A percentile compares a stretch with the other conserved stretches of the same genome.
These are phyloP conservation scores for Magnusiomyces ingens DNA, from an alignment of 1,139 yeast genomes.

Conservation along the genomic window DNA sequence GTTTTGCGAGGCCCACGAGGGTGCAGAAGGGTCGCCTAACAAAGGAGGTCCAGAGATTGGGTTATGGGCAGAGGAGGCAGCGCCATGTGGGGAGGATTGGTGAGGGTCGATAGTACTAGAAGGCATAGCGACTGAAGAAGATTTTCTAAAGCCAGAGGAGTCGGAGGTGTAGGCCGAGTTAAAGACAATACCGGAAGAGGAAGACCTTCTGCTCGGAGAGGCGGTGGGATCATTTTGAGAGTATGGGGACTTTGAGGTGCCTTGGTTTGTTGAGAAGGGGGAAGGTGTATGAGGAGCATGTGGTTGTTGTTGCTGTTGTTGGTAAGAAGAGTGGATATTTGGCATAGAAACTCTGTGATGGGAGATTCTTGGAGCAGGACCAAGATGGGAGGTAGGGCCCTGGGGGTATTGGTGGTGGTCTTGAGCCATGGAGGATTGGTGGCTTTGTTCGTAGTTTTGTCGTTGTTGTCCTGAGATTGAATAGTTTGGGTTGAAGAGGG, in stretches of 20 bases:
- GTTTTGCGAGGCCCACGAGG: constrained; percentile 2
- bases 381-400: not conserved
- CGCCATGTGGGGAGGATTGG: constrained; percentile 15
- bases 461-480: constrained; percentile 1
- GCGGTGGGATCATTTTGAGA: constrained; percentile 4
- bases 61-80: constrained; percentile 28
- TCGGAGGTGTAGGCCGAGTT: constrained; percentile 30
- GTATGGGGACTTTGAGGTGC: not conserved
- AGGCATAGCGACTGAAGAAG: constrained; percentile 21
- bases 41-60: constrained; percentile 14
- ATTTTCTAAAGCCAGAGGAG: constrained; percentile 27
- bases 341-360: constrained; percentile 5
- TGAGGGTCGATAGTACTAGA: constrained; percentile 24
- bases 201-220: constrained; percentile 5
- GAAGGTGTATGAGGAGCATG: constrained; percentile 21
- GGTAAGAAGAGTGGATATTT: constrained; percentile 64
- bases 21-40: not conserved
- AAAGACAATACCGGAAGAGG: constrained; percentile 21
- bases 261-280: constrained; percentile 6
- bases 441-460: not conserved
- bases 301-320: constrained; percentile 12
- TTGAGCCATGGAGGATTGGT: constrained; percentile 7
- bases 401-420: constrained; percentile 9
- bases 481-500: constrained; percentile 5
- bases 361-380: not conserved